Conservation (phyloP, 2,329 filamentous ascomycete genomes). For the Colletotrichum phormii region DNA sequence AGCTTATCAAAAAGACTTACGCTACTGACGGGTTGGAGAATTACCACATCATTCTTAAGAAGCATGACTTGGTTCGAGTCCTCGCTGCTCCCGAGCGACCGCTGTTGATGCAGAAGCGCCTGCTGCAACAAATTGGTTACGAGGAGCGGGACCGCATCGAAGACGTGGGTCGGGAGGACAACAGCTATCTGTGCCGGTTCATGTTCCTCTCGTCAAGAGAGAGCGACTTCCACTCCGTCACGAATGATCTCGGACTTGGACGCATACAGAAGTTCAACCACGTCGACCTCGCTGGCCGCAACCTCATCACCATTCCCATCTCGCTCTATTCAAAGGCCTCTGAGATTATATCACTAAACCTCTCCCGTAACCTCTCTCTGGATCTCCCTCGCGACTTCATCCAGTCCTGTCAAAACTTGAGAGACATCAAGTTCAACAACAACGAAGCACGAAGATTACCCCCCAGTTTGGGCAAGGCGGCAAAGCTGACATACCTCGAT, state of each 20-base stretch:
- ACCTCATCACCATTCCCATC: conserved; percentile 94
- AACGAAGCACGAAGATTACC: conserved; percentile 92
- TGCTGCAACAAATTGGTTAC: conserved; percentile 93
- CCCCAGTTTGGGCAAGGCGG: conserved; percentile 83
- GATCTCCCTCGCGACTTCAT: conserved; percentile 97
- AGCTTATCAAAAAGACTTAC: conserved; percentile 94
- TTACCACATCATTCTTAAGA: conserved; percentile 95
- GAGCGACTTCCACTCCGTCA: conserved; percentile 77
- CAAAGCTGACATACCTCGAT: conserved; percentile 86
- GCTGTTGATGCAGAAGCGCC: conserved; percentile 88
- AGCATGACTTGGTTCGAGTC: conserved; percentile 89
- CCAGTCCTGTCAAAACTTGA: conserved; percentile 88
- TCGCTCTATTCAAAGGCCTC: conserved; percentile 89
- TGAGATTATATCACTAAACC: conserved; percentile 94
- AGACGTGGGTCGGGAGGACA: conserved; percentile 95
- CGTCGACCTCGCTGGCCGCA: conserved; percentile 89
- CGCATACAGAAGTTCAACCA: conserved; percentile 93
- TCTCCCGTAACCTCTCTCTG: conserved; percentile 91
- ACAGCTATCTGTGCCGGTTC: conserved; percentile 96
- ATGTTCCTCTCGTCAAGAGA: conserved; percentile 92
- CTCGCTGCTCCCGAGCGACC: conserved; percentile 83
- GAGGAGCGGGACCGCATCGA: conserved; percentile 87
- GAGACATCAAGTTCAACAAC: conserved; percentile 95
- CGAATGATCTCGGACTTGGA: conserved; percentile 80
- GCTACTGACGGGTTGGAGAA: conserved; percentile 91